phyloP scores from a whole-genome alignment of 1,284 basidiomycete species.

The Xanthoconium separans region DNA sequence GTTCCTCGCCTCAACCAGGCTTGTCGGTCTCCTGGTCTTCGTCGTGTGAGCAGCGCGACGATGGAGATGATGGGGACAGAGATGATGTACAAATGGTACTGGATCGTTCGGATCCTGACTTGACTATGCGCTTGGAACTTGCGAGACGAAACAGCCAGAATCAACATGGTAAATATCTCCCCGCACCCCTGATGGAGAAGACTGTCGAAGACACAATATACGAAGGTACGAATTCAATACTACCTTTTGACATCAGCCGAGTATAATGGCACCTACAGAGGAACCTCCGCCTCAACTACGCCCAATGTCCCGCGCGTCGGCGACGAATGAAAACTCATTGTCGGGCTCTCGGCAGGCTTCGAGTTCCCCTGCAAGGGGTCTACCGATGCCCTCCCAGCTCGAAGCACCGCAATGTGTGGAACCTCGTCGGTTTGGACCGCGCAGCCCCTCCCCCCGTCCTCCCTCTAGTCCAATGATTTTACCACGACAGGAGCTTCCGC shows the following conservation, averaged over 20 bases:
- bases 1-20: conserved; percentile 32
- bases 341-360: conserved; percentile 41
- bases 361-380: conserved; percentile 26
- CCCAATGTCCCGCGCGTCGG: conserved; percentile 52
- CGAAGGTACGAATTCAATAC: conserved; percentile 51
- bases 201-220: conserved; percentile 67
- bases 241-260: neutral
- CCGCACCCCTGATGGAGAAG: conserved; percentile 40
- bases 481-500: conserved; percentile 34
- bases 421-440: conserved; percentile 65
- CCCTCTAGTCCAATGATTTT: conserved; percentile 38
- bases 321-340: conserved; percentile 38
- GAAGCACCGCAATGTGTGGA: conserved; percentile 46
- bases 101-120: conserved; percentile 70
- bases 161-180: conserved; percentile 52
- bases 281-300: conserved; percentile 54
- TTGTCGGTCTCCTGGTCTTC: conserved; percentile 41
- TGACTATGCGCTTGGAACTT: conserved; percentile 71
- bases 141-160: conserved; percentile 80
- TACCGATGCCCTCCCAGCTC: conserved; percentile 26
- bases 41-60: conserved; percentile 40
- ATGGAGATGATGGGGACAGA: conserved; percentile 50
- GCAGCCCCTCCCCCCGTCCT: conserved; percentile 67
- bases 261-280: conserved; percentile 41
- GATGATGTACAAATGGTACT: conserved; percentile 33